Conservation (phyloP, 2,329 filamentous ascomycete genomes). For the Onygenales sp. region DNA sequence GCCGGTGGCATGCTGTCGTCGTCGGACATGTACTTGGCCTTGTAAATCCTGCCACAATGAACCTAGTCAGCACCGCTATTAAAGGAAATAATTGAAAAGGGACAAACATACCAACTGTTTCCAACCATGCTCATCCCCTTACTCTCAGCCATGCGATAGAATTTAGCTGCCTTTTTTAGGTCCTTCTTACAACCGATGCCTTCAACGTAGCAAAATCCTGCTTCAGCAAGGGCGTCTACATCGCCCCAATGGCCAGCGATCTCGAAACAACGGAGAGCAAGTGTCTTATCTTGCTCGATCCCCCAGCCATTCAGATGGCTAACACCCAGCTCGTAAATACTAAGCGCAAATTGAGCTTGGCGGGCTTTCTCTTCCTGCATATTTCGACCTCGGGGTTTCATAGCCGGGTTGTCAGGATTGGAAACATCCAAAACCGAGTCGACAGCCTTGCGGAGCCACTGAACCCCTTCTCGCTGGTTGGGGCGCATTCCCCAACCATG, state of each 20-base stretch:
- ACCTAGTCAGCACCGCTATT: not conserved
- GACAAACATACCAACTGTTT: conserved; percentile 76
- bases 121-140: conserved; percentile 97
- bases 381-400: conserved; percentile 51
- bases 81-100: not conserved
- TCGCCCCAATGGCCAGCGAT: conserved; percentile 95
- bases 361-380: conserved; percentile 66
- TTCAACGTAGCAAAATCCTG: conserved; percentile 92
- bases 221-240: conserved; percentile 84
- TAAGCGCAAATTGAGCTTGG: conserved; percentile 86
- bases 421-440: conserved; percentile 76
- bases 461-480: conserved; percentile 80
- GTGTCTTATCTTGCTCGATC: conserved; percentile 78
- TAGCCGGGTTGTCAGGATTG: conserved; percentile 51
- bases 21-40: conserved; percentile 77
- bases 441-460: conserved; percentile 86
- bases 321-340: conserved; percentile 91
- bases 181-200: conserved; percentile 93
- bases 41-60: conserved; percentile 69
- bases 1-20: conserved; percentile 28
- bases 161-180: conserved; percentile 82
- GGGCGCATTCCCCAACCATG: conserved; percentile 97
- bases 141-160: conserved; percentile 81
- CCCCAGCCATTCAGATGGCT: conserved; percentile 99
- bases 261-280: conserved; percentile 89